Percentiles rank a stretch among this genome's conserved stretches.
Conservation (phyloP, 352 stramenopile species). For the Albugo laibachii region DNA sequence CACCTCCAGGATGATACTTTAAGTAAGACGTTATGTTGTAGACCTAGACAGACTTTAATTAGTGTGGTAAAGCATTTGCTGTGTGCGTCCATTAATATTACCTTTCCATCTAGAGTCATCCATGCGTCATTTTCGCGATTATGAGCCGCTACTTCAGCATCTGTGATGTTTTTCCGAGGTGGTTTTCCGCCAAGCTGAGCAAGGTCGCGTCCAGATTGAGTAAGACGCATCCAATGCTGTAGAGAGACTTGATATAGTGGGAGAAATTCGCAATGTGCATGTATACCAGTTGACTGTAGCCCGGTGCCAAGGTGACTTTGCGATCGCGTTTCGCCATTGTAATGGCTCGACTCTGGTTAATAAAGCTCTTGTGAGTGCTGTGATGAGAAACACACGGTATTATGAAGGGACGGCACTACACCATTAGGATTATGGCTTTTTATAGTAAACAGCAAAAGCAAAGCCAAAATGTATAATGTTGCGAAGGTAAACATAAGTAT, state of each 20-base stretch:
- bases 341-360: no score
- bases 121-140: slow-evolving; percentile 84
- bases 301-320: slow-evolving; percentile 68
- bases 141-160: slow-evolving; percentile 78
- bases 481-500: no score
- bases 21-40: slow-evolving; percentile 96
- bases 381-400: no score
- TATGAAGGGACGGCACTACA: no score
- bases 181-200: slow-evolving; percentile 42
- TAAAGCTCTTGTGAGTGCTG: no score
- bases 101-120: slow-evolving; percentile 83
- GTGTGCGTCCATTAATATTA: slow-evolving; percentile 16
- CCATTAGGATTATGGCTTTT: no score
- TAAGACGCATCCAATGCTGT: slow-evolving; percentile 86
- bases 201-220: slow-evolving; percentile 65
- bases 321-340: slow-evolving; percentile 1
- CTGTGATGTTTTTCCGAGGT: slow-evolving; percentile 37
- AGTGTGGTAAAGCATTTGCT: not conserved
- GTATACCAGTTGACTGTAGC: slow-evolving; percentile 81
- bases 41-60: slow-evolving; percentile 11
- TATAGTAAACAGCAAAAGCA: no score
- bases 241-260: not conserved
- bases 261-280: slow-evolving; percentile 1
- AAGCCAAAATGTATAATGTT: no score
- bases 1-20: slow-evolving; percentile 93